Evolutionary conservation across 805 yeast genomes (phyloP).

Genomic region (Ogataea glucozyma): DNA sequence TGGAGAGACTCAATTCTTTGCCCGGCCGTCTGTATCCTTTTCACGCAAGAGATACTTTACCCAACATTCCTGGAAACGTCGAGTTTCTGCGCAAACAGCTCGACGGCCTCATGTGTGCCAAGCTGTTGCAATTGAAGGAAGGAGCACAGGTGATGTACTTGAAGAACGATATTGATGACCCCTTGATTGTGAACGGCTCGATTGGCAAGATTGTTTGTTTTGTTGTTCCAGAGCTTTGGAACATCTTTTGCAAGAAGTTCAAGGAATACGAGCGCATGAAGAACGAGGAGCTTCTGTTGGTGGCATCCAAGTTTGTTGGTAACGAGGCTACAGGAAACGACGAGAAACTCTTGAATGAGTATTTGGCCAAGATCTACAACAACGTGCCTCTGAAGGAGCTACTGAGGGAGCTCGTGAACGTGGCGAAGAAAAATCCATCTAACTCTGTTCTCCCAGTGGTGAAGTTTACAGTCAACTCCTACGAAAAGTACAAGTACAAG

Average conservation of each 20-base stretch:
- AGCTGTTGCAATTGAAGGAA: constrained; percentile 61
- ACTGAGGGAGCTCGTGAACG: constrained; percentile 24
- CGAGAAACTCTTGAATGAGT: constrained; percentile 24
- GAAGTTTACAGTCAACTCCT: constrained; percentile 40
- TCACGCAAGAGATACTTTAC: constrained; percentile 44
- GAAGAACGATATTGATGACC: constrained; percentile 65
- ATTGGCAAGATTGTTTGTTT: constrained; percentile 74
- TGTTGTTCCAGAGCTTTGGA: constrained; percentile 35
- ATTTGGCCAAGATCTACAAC: constrained; percentile 13
- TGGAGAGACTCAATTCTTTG: constrained; percentile 47
- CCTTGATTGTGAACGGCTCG: constrained; percentile 83
- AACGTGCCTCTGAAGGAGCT: constrained; percentile 7
- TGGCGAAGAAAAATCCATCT: constrained; percentile 23
- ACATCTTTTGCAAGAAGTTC: constrained; percentile 23
- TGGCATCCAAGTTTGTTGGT: constrained; percentile 21
- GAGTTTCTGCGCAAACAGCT: constrained; percentile 22
- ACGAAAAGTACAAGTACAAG: constrained; percentile 34
- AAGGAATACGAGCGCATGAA: constrained; percentile 28
- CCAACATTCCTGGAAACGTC: constrained; percentile 9
- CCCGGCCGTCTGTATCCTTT: constrained; percentile 48
- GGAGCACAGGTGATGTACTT: constrained; percentile 95
- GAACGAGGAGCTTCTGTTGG: constrained; percentile 17
- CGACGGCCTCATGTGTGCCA: constrained; percentile 67
- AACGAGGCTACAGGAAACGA: constrained; percentile 14
- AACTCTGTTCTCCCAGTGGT: constrained; percentile 44